A percentile compares a stretch with the other conserved stretches of the same genome.
Evolutionary conservation across 1,284 basidiomycete species (phyloP).

Genomic region (Trichosporon inkin): DNA sequence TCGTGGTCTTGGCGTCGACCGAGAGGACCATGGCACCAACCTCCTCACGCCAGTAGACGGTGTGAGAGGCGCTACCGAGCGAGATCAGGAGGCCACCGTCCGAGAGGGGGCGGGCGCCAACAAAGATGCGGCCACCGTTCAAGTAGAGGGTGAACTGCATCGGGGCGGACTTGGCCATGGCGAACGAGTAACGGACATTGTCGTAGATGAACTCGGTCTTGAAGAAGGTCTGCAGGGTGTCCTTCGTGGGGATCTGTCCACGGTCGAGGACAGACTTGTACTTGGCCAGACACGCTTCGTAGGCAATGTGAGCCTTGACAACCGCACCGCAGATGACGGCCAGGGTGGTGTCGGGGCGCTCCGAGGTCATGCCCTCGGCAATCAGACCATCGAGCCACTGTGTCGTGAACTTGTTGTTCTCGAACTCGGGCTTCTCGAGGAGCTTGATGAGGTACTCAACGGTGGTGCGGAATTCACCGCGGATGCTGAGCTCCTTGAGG

Average conservation of each 20-base stretch:
- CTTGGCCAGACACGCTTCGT: slow-evolving; percentile 83
- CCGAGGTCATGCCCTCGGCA: slow-evolving; percentile 88
- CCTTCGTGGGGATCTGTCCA: slow-evolving; percentile 88
- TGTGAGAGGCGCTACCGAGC: slow-evolving; percentile 91
- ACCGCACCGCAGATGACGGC: slow-evolving; percentile 98
- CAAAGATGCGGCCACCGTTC: slow-evolving; percentile 87
- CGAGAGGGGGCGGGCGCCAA: slow-evolving; percentile 83
- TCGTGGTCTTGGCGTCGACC: slow-evolving; percentile 93
- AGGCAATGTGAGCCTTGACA: slow-evolving; percentile 86
- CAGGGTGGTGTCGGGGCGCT: slow-evolving; percentile 84
- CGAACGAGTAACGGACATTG: slow-evolving; percentile 91
- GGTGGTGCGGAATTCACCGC: slow-evolving; percentile 97
- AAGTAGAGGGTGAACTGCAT: slow-evolving; percentile 91
- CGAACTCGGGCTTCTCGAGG: slow-evolving; percentile 92
- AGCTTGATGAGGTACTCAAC: slow-evolving; percentile 99
- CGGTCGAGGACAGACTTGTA: slow-evolving; percentile 96
- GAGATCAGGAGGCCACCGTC: slow-evolving; percentile 92
- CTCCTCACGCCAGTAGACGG: slow-evolving; percentile 97
- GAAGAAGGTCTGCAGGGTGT: slow-evolving; percentile 95
- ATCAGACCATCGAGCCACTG: slow-evolving; percentile 98
- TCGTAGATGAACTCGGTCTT: slow-evolving; percentile 98
- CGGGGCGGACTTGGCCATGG: slow-evolving; percentile 82
- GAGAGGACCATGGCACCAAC: slow-evolving; percentile 90
- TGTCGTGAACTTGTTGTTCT: slow-evolving; percentile 95
- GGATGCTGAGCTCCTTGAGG: slow-evolving; percentile 95